phyloP scores from a whole-genome alignment of 2,329 filamentous ascomycete genomes.

The Exophiala dermatitidis region DNA sequence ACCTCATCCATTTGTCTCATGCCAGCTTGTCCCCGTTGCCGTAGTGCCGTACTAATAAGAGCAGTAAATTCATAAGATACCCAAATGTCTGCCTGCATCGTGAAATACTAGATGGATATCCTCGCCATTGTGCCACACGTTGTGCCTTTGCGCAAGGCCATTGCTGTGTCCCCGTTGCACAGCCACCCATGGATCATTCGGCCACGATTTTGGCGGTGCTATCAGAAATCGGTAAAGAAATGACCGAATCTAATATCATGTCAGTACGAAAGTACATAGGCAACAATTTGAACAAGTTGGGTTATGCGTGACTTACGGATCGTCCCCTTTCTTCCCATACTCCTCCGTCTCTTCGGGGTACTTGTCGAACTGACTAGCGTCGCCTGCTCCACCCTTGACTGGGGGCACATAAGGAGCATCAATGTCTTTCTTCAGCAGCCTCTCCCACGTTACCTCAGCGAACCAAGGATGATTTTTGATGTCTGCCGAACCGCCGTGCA shows the following conservation, averaged over 20 bases:
- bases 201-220: not conserved
- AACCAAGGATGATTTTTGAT: conserved; percentile 98
- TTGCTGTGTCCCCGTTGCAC: not conserved
- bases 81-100: not conserved
- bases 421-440: conserved; percentile 89
- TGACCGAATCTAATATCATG: conserved; percentile 55
- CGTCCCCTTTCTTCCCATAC: conserved; percentile 71
- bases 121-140: not conserved
- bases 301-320: conserved; percentile 62
- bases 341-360: conserved; percentile 95
- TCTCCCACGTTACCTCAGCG: conserved; percentile 94
- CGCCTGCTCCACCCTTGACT: conserved; percentile 84
- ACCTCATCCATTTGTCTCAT: not conserved
- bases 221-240: conserved; percentile 66
- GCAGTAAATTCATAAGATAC: not conserved
- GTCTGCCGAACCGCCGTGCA: conserved; percentile 83
- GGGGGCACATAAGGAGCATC: conserved; percentile 96
- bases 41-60: not conserved
- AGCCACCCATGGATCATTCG: not conserved
- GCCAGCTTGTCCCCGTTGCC: not conserved
- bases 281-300: not conserved
- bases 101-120: not conserved
- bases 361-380: conserved; percentile 95
- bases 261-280: conserved; percentile 9
- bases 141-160: not conserved